Base-by-base conservation (phyloP, 2,329 filamentous ascomycete genomes). In the Aspergillus japonicus region DNA sequence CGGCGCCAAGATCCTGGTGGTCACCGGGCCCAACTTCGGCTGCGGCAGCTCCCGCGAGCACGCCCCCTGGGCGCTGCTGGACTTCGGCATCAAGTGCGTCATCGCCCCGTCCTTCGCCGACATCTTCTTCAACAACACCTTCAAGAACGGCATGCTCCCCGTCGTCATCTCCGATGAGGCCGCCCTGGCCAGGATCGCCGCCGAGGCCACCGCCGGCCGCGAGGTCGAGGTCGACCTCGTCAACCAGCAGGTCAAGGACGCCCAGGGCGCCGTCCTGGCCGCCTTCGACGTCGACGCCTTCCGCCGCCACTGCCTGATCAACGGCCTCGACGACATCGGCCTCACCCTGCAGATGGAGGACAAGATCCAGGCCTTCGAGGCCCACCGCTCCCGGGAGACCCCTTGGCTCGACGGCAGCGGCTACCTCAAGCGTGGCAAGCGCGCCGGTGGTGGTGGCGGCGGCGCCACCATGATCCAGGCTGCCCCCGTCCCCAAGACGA, bases 111-210 rank as follows among this genome's bases (percentile, higher is more conserved):
- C 90, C 1, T 91, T 86, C 67, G 90, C 89, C 60, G 92, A 96
- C 73, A 99, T 99, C 77, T 97, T 97, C 87, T 96, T 94, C 86
- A 97, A 96, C 86, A 99, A 99, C 83, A 95, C 90, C n/a, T 98
- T 97, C 86, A 98, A 99, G 85, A 99, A 99, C 81, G 94, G 94
- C 81, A 98, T 98, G 95, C 82, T 98, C 64, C 93, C 94, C 51
- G 87, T 98, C 62, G 79, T 83, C 60, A 89, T 98, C 72, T 80
- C 83, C 33, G 87, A 94, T 75, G 78, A 86, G 65, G 81, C 78
- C 1, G 82, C 85, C 33, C 80, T 97, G 4, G 83, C 89, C 48
- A 83, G 82, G 62, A 87, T 98, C 64, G 88, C 90, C 42, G 85
- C 82, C 26, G 91, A 96, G 77, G 93, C 93, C 35, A 83, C 83